Conservation (phyloP, 176 grass and related monocot genomes). For the Carex pumila region DNA sequence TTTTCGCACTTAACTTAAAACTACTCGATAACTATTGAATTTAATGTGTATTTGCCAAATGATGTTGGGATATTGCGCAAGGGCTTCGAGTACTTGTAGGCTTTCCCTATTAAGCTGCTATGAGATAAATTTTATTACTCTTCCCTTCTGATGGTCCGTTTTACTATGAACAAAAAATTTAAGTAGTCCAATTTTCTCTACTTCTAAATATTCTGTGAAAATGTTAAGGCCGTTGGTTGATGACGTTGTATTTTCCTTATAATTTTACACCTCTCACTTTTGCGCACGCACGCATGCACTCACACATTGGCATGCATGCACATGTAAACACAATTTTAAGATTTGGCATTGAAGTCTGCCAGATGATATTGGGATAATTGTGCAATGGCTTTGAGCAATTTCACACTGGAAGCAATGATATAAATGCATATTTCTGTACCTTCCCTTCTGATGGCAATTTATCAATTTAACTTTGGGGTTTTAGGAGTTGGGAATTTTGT, state of each 20-base stretch:
- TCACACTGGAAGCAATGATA: constrained; percentile 48
- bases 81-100: constrained; percentile 25
- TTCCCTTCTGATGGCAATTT: constrained; percentile 37
- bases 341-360: constrained; percentile 5
- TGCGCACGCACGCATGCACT: neutral
- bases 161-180: neutral
- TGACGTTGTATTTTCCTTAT: neutral
- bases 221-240: neutral
- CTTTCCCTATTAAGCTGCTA: constrained; percentile 11
- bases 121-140: constrained; percentile 19
- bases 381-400: constrained; percentile 63
- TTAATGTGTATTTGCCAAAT: constrained; percentile 16
- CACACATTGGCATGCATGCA: neutral
- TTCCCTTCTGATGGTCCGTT: constrained; percentile 25
- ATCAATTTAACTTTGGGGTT: neutral
- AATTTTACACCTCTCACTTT: neutral
- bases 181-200: neutral
- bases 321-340: neutral
- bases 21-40: neutral
- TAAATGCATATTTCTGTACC: constrained; percentile 10
- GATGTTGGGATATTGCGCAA: constrained; percentile 36
- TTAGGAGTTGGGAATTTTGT: neutral
- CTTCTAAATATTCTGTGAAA: neutral
- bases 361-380: constrained; percentile 57
- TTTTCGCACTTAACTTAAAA: neutral